A percentile compares a stretch with the other conserved stretches of the same genome.
phyloP scores from a whole-genome alignment of 352 stramenopile genomes.

The Phytophthora melonis region DNA sequence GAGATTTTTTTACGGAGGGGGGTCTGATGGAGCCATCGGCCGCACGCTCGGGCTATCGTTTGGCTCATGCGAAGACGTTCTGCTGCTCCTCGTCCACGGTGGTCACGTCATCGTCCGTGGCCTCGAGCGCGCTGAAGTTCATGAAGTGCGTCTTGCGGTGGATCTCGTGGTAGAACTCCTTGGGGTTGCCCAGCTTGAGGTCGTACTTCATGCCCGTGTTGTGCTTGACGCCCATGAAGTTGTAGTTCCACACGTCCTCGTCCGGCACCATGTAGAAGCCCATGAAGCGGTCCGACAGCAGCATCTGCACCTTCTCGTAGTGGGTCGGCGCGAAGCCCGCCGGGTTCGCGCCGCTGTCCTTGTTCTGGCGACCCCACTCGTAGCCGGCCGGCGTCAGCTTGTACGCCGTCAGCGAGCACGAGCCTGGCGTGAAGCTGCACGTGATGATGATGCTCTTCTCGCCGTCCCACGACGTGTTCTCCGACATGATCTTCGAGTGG shows the following conservation, averaged over 20 bases:
- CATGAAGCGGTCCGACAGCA: conserved; percentile 99
- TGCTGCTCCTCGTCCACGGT: conserved; percentile 94
- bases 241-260: conserved; percentile 99
- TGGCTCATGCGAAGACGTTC: conserved; percentile 75
- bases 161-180: conserved; percentile 99
- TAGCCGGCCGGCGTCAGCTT: conserved; percentile 97
- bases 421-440: conserved; percentile 99
- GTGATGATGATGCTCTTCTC: conserved; percentile 99
- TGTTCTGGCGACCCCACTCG: conserved; percentile 98
- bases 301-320: conserved; percentile 99
- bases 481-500: conserved; percentile 97
- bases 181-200: conserved; percentile 98
- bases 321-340: conserved; percentile 96
- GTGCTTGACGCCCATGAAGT: conserved; percentile 99
- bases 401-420: conserved; percentile 99
- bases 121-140: conserved; percentile 98
- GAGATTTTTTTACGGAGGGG: no score
- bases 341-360: conserved; percentile 95
- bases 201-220: conserved; percentile 98
- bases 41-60: neutral
- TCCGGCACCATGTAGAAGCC: conserved; percentile 99
- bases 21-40: neutral
- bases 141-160: conserved; percentile 99
- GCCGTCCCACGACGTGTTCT: conserved; percentile 97
- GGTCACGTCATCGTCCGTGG: conserved; percentile 88